Evolutionary conservation across 2,329 filamentous ascomycete genomes (phyloP).

Genomic region (Colletotrichum horii): DNA sequence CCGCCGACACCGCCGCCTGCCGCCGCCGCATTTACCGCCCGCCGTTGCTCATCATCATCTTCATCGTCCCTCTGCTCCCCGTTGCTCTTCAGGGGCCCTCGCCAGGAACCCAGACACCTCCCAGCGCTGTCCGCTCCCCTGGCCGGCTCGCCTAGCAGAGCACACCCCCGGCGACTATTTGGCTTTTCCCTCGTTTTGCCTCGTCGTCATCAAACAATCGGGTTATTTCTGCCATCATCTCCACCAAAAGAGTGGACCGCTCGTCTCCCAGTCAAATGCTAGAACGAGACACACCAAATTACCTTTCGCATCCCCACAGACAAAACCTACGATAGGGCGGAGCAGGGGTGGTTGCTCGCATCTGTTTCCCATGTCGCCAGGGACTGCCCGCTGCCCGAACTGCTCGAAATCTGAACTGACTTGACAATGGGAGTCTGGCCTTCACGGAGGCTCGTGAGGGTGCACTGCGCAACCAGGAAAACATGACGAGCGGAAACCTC

Average conservation of each 20-base stretch:
- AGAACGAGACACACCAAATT: conserved; percentile 10
- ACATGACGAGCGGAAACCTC: not conserved
- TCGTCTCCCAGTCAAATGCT: conserved; percentile 4
- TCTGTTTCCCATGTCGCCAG: conserved; percentile 8
- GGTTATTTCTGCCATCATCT: conserved; percentile 21
- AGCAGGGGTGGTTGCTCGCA: conserved; percentile 12
- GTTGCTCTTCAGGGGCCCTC: not conserved
- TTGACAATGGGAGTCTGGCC: not conserved
- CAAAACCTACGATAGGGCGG: conserved; percentile 20
- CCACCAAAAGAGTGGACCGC: not conserved
- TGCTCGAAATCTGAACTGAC: not conserved
- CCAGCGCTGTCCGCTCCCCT: not conserved
- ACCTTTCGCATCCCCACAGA: conserved; percentile 19
- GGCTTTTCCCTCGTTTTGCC: conserved; percentile 20
- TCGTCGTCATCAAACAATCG: conserved; percentile 23
- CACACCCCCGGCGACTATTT: conserved; percentile 2
- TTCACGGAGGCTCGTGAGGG: not conserved
- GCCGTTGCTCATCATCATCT: conserved; percentile 7
- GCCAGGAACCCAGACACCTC: not conserved
- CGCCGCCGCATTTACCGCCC: not conserved
- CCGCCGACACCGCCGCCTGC: not conserved
- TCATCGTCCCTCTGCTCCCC: not conserved
- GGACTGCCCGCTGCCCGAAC: not conserved
- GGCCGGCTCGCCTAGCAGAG: not conserved
- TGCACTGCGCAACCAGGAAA: not conserved